Evolutionary conservation across 306 rosid species (phyloP), one percentile per base, ranked within the genome.

Genomic region (Trichosanthes truncata): DNA sequence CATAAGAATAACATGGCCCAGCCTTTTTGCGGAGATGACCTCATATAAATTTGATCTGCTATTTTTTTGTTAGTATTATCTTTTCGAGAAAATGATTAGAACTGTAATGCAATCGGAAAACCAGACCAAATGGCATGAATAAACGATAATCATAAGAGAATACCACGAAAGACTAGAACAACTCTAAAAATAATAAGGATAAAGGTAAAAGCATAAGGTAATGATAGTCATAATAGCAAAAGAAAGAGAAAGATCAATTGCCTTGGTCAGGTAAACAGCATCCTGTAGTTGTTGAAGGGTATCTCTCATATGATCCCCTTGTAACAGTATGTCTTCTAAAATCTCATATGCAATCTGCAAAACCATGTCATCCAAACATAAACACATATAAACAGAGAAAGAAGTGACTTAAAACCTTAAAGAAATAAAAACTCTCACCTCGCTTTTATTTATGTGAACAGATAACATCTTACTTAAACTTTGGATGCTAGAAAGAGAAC

Each of bases 201-300:
- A 13, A 20, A 2, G 17, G 31, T 21, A 48, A 51, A 33, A 9
- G 33, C 14, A 75, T 13, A 53, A 33, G 51, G 49, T 33, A 53
- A 76, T 75, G 26, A 4, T 35, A 43, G 18, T 9, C 71, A 77
- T 79, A 81, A 77, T 78, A 81, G 61, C 40, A 80, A 46, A 79
- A 41, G 79, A 67, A 82, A 59, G 79, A 82, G 68, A 84, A 35
- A 81, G 80, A 83, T 41, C 53, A 66, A 52, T 61, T 29, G 85
- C 98, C 93, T 95, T 95, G 49, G 97, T 92, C 93, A 95, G 77
- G 84, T 89, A 85, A 76, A 92, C 97, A 15, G 98, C 99, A 87
- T 95, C 97, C 81, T 95, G 96, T 81, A 95, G 97, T 85, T 93
- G 93, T 85, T 87, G 84, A 73, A 93, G 90, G 55, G 91, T 86